Evolutionary conservation across 768 basidiomycete species (phyloP), one percentile per base, ranked within the genome.

Genomic region (Tricholoma matsutake): DNA sequence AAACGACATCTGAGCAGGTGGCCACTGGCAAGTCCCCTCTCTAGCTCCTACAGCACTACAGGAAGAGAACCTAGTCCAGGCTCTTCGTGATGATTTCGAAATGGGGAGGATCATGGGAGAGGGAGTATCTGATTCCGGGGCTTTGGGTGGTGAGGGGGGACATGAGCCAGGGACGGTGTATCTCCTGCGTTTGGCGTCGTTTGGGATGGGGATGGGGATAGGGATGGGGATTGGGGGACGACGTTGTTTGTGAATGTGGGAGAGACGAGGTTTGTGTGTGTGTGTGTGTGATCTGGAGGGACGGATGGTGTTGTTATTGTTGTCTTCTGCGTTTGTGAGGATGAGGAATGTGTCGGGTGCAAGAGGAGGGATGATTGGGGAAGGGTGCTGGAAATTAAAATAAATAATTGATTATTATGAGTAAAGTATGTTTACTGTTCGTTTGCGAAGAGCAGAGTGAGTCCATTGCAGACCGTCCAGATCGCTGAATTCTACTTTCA

Each of bases 401-500:
- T n/a, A n/a, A n/a, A n/a, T n/a, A n/a, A n/a, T n/a, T n/a, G n/a
- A n/a, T n/a, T n/a, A n/a, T n/a, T n/a, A n/a, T n/a, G n/a, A n/a
- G n/a, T n/a, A n/a, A n/a, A n/a, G n/a, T n/a, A n/a, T n/a, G n/a
- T n/a, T n/a, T n/a, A n/a, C n/a, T n/a, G n/a, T n/a, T n/a, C n/a
- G 56, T 14, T 47, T 57, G 0, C 56, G 41, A 16, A 57, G 35
- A 31, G 56, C 56, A 47, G 56, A 57, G 32, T 47, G 56, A 29
- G 56, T 57, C 85, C 84, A 84, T 37, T 79, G 76, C 35, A 84
- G 71, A 0, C 86, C 86, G 58, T 87, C 86, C 14, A 87, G 77
- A 69, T 87, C 86, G 58, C 78, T 76, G 65, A 86, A 87, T 63
- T 87, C 85, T 7, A 81, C 80, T 62, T 87, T 86, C 34, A 86